Evolutionary conservation across 208 protist species (phyloP), one percentile per base, ranked within the genome.

Genomic region (Acanthamoeba rhysodes): DNA sequence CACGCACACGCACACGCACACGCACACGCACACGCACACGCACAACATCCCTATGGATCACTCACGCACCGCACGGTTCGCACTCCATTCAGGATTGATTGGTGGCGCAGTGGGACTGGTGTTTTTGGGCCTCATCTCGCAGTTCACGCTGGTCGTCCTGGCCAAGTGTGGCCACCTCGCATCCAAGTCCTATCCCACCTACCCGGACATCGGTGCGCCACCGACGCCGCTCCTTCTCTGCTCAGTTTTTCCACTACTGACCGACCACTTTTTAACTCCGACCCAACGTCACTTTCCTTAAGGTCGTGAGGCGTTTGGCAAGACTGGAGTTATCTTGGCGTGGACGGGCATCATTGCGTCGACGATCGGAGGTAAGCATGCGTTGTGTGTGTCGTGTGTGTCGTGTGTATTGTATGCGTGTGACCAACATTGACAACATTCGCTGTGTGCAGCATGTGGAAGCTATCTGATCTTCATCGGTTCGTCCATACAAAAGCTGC

Each of bases 391-490:
- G 53, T 2, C 59, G 59, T 27, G 59, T 66, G 22, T 59, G 53
- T 20, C 53, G 53, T 57, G 59, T 64, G 55, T 24, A 24, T 3
- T 59, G 55, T 59, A 22, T 24, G 55, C 55, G 55, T 41, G 37
- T 41, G 37, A 41, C 45, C 10, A 48, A 48, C 45, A 48, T 48
- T 9, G 45, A 48, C 0, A 48, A 12, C 45, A 48, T 48, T 48
- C 45, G 4, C 45, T 45, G 41, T 18, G 32, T 78, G 70, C 70
- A 84, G 74, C 57, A 4, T 90, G 82, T 22, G 82, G 82, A 27
- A 90, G 82, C 82, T 90, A 90, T 41, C 55, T 90, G 55, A 68
- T 90, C 41, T 90, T 90, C 53, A 90, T 90, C 29, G 82, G 82
- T 29, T 90, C 82, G 12, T 59, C 82, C 32, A 70, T 90, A 6